Percentiles rank a stretch among this genome's conserved stretches.
Conservation (phyloP, 352 stramenopile genomes). For the Bremia lactucae region DNA sequence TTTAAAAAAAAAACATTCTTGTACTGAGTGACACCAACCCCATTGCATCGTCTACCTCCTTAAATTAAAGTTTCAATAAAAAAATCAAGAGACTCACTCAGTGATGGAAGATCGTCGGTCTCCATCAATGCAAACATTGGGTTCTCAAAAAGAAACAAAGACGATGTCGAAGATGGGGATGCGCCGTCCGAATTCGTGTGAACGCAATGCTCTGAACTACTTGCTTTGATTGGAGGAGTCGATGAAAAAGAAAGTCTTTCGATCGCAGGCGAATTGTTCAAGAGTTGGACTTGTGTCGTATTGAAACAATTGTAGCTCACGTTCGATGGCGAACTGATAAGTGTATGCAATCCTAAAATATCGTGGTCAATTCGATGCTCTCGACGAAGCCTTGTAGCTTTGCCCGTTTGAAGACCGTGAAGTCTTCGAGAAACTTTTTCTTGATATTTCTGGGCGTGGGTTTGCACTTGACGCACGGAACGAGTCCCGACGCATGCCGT, state of each 20-base stretch:
- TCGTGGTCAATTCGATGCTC: constrained; percentile 59
- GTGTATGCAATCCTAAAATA: constrained; percentile 25
- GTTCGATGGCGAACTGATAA: constrained; percentile 22
- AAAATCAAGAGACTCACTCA: constrained; percentile 53
- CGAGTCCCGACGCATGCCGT: constrained; percentile 34
- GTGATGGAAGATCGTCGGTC: constrained; percentile 25
- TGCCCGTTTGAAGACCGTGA: constrained; percentile 50
- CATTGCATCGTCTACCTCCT: too few relatives aligned
- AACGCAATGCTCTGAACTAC: constrained; percentile 12
- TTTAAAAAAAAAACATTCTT: too few relatives aligned
- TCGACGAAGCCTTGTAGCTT: constrained; percentile 28
- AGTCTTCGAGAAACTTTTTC: constrained; percentile 56
- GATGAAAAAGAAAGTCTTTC: too few relatives aligned
- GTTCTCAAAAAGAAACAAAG: constrained; percentile 15
- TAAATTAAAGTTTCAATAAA: constrained; percentile 38
- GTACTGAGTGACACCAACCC: too few relatives aligned
- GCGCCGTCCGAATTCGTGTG: constrained; percentile 10
- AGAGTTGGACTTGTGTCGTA: too few relatives aligned
- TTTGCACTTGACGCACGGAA: constrained; percentile 59
- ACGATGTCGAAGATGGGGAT: constrained; percentile 30
- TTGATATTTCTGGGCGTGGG: constrained; percentile 54
- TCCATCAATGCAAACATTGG: constrained; percentile 11
- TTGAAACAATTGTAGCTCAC: constrained; percentile 3
- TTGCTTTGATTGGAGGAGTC: too few relatives aligned
- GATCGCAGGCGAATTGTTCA: too few relatives aligned